Evolutionary conservation across 352 stramenopile genomes (phyloP).

Genomic region (Globisporangium carolinianum): DNA sequence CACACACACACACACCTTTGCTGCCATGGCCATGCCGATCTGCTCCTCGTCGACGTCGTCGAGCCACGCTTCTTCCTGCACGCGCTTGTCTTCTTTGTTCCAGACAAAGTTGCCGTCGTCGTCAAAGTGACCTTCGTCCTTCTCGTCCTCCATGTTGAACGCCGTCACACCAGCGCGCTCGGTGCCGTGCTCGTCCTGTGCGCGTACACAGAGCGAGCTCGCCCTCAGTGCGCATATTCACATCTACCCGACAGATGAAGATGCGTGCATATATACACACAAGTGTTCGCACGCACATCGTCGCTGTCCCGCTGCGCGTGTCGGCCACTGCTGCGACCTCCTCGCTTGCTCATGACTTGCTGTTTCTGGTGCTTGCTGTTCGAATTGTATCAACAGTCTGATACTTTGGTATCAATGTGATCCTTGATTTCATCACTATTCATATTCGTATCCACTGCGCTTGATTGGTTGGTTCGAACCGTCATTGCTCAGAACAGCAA

Average conservation of each 20-base stretch:
- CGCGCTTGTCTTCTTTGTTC: slow-evolving; percentile 63
- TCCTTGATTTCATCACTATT: slow-evolving; percentile 5
- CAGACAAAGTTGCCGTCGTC: slow-evolving; percentile 74
- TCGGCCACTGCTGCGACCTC: slow-evolving; percentile 7
- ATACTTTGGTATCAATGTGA: slow-evolving; percentile 4
- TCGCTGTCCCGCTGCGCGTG: not conserved
- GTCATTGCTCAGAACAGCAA: slow-evolving; percentile 6
- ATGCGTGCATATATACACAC: not conserved
- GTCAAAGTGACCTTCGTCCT: slow-evolving; percentile 83
- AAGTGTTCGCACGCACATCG: slow-evolving; percentile 2
- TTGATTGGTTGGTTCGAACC: slow-evolving; percentile 16
- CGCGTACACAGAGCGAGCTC: no score
- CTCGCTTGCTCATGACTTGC: slow-evolving; percentile 7
- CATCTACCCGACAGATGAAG: no score
- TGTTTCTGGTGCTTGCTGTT: not conserved
- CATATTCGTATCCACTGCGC: slow-evolving; percentile 1
- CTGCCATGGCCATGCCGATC: slow-evolving; percentile 51
- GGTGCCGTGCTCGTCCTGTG: not conserved
- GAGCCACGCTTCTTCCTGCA: slow-evolving; percentile 82
- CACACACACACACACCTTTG: slow-evolving; percentile 26
- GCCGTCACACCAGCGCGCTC: slow-evolving; percentile 49
- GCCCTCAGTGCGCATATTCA: no score
- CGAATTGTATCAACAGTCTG: not conserved
- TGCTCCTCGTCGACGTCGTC: slow-evolving; percentile 65
- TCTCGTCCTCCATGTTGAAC: slow-evolving; percentile 84